phyloP scores from a whole-genome alignment of 2,329 filamentous ascomycete species.

The Colletotrichum theobromicola region DNA sequence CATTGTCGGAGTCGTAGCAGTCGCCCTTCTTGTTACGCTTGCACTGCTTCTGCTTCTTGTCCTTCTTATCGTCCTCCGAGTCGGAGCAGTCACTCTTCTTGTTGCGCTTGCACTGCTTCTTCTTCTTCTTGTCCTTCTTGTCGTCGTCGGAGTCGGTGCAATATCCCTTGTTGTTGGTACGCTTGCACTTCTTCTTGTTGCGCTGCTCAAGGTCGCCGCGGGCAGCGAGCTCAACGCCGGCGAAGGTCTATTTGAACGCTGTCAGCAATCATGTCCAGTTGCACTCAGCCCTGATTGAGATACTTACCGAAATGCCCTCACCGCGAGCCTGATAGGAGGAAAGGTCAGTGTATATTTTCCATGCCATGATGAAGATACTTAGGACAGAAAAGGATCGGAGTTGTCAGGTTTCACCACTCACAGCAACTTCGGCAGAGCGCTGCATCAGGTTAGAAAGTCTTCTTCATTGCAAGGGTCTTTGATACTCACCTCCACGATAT shows the following conservation, averaged over 20 bases:
- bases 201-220: slow-evolving; percentile 2
- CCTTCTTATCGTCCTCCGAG: neutral
- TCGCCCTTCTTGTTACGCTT: slow-evolving; percentile 13
- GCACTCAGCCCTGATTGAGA: too few relatives aligned
- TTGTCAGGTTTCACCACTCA: neutral
- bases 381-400: too few relatives aligned
- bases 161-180: slow-evolving; percentile 3
- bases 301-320: neutral
- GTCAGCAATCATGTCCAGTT: too few relatives aligned
- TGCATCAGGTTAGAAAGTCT: neutral
- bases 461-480: too few relatives aligned
- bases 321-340: neutral
- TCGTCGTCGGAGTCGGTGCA: neutral
- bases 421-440: slow-evolving; percentile 3
- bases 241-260: neutral
- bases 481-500: neutral
- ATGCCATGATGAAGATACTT: neutral
- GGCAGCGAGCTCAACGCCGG: neutral
- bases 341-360: neutral
- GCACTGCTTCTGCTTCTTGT: neutral
- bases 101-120: slow-evolving; percentile 18
- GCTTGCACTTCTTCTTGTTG: slow-evolving; percentile 13
- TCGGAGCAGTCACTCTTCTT: slow-evolving; percentile 10
- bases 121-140: neutral
- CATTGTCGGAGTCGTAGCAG: neutral